phyloP scores from a whole-genome alignment of 306 rosid species.

The Lathyrus sativus region DNA sequence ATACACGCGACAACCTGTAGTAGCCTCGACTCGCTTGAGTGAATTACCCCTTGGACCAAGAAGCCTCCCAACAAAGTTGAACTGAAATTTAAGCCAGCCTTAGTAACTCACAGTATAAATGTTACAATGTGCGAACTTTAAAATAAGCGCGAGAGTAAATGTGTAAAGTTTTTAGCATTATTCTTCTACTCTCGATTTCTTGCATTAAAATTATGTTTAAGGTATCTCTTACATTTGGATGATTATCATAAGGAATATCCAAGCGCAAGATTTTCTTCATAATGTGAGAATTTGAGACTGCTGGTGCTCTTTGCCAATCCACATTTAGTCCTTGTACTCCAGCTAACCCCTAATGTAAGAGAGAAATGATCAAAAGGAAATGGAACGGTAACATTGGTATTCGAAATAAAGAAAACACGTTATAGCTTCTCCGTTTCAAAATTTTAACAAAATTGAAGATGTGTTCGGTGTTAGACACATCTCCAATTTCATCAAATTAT shows the following conservation, averaged over 20 bases:
- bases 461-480: background rate
- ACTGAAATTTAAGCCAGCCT: conserved; percentile 46
- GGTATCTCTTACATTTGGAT: conserved; percentile 51
- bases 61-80: conserved; percentile 62
- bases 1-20: conserved; percentile 64
- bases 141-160: background rate
- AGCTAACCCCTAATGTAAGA: conserved; percentile 46
- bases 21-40: conserved; percentile 61
- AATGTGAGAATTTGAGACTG: conserved; percentile 41
- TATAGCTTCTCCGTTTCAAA: conserved; percentile 1
- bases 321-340: conserved; percentile 54
- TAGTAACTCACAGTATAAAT: conserved; percentile 23
- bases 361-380: conserved; percentile 5
- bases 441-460: background rate
- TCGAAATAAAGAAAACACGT: conserved; percentile 5
- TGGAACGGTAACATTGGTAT: background rate
- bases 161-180: background rate
- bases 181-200: background rate
- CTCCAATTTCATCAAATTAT: background rate
- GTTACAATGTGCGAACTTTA: background rate
- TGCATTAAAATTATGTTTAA: background rate
- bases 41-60: conserved; percentile 71
- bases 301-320: conserved; percentile 54
- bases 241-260: conserved; percentile 57
- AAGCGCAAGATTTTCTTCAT: conserved; percentile 57